Conservation (phyloP, 768 basidiomycete species). For the Panellus pusillus region DNA sequence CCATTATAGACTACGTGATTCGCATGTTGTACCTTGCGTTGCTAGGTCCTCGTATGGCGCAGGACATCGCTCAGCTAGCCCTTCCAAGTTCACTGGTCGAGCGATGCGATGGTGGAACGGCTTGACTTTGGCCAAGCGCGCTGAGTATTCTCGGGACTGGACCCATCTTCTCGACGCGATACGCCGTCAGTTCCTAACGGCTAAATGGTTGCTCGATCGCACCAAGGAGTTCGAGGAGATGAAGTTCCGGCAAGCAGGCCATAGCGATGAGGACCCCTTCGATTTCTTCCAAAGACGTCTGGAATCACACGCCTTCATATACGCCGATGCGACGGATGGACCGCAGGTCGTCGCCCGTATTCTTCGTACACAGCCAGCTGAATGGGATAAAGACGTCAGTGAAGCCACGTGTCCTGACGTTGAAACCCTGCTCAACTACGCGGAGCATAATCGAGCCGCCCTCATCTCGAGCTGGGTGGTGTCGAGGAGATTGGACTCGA, state of each 20-base stretch:
- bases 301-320: slow-evolving; percentile 1
- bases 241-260: slow-evolving; percentile 1
- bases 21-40: not conserved
- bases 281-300: slow-evolving; percentile 9
- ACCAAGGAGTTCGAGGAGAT: slow-evolving; percentile 3
- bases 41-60: not conserved
- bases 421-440: not conserved
- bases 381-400: slow-evolving; percentile 1
- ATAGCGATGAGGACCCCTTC: not conserved
- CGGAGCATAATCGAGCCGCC: not conserved
- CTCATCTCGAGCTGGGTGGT: not conserved
- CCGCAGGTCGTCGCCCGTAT: not conserved
- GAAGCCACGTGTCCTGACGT: not conserved
- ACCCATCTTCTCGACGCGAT: not conserved
- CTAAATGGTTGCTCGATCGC: not conserved
- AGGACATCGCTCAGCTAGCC: not conserved
- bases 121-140: not conserved
- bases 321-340: not conserved
- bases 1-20: slow-evolving; percentile 3
- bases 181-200: not conserved
- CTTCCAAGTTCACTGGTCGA: not conserved
- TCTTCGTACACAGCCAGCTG: not conserved
- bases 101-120: slow-evolving; percentile 4
- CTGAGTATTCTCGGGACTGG: not conserved
- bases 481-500: no score